A percentile compares a stretch with the other conserved stretches of the same genome.
Conservation (phyloP, 345 rosid genomes). For the Capsella bursapastoris region DNA sequence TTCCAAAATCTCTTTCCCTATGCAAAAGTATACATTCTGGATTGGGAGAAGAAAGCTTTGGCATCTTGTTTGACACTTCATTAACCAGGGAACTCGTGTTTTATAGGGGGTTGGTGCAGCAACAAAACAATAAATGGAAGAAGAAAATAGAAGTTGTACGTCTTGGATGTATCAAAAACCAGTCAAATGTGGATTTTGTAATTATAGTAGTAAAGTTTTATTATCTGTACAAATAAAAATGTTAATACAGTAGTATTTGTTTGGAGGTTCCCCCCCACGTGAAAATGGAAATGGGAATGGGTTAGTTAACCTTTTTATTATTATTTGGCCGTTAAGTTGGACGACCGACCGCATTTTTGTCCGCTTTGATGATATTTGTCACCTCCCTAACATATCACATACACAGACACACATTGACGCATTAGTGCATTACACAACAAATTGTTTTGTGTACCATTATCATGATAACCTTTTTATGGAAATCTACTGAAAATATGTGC, state of each 20-base stretch:
- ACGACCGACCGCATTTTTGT: slow-evolving; percentile 42
- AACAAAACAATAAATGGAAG: slow-evolving; percentile 19
- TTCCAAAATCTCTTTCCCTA: slow-evolving; percentile 8
- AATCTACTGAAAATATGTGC: neutral
- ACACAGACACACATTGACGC: too few relatives aligned
- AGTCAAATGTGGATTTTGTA: slow-evolving; percentile 27
- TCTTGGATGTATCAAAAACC: slow-evolving; percentile 29
- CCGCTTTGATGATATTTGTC: neutral
- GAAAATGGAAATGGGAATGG: slow-evolving; percentile 29
- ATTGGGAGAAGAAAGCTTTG: slow-evolving; percentile 7
- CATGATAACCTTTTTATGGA: neutral
- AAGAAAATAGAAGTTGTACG: slow-evolving; percentile 18
- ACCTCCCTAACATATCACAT: neutral
- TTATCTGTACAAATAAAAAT: neutral
- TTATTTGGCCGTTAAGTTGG: slow-evolving; percentile 35
- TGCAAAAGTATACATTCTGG: neutral
- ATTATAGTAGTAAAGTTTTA: neutral
- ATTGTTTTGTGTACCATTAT: neutral
- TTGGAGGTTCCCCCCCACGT: slow-evolving; percentile 22
- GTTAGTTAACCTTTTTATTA: neutral
- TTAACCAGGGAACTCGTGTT: slow-evolving; percentile 22
- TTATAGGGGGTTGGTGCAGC: slow-evolving; percentile 6
- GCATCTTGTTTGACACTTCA: slow-evolving; percentile 22
- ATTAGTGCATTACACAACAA: neutral
- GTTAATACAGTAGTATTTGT: neutral